Percentiles rank a stretch among this genome's conserved stretches.
Conservation (phyloP, 2,329 filamentous ascomycete genomes). For the Gnomoniopsis smithogilvyi region DNA sequence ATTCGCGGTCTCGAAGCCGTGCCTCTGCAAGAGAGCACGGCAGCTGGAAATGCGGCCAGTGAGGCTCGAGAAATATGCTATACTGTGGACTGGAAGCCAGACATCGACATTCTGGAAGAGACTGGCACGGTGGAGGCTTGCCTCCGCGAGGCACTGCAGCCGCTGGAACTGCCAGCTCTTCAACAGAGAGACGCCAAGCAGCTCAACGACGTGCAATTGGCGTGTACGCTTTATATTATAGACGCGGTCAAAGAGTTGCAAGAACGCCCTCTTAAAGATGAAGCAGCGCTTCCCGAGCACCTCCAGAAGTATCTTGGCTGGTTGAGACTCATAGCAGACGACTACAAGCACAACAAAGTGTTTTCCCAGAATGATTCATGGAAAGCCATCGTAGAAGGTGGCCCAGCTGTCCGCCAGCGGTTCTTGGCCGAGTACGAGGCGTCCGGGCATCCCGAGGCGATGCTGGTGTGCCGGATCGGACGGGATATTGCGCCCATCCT, state of each 20-base stretch:
- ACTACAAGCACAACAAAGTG: constrained; percentile 9
- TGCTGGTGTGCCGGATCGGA: constrained; percentile 9
- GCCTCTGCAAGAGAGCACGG: constrained; percentile 10
- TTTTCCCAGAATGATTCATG: constrained; percentile 8
- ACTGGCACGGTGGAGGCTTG: constrained; percentile 10
- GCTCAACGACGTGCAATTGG: constrained; percentile 10
- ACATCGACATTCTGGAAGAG: constrained; percentile 13
- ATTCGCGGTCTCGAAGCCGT: constrained; percentile 12
- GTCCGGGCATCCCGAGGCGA: constrained; percentile 10
- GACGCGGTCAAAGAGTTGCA: constrained; percentile 10
- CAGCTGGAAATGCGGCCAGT: not conserved
- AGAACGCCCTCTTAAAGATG: constrained; percentile 7
- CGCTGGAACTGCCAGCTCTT: constrained; percentile 4
- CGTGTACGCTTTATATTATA: constrained; percentile 10
- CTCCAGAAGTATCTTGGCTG: constrained; percentile 11
- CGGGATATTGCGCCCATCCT: constrained; percentile 10
- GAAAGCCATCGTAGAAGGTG: not conserved
- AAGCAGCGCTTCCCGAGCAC: constrained; percentile 7
- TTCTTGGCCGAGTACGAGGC: constrained; percentile 13
- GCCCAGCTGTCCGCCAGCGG: constrained; percentile 1
- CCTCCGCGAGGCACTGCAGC: constrained; percentile 2
- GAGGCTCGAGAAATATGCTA: constrained; percentile 9
- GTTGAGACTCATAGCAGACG: constrained; percentile 3
- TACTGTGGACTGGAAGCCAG: constrained; percentile 10
- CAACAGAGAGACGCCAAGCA: not conserved